Evolutionary conservation across 805 yeast genomes (phyloP).

Genomic region (Blastobotrys parvus): DNA sequence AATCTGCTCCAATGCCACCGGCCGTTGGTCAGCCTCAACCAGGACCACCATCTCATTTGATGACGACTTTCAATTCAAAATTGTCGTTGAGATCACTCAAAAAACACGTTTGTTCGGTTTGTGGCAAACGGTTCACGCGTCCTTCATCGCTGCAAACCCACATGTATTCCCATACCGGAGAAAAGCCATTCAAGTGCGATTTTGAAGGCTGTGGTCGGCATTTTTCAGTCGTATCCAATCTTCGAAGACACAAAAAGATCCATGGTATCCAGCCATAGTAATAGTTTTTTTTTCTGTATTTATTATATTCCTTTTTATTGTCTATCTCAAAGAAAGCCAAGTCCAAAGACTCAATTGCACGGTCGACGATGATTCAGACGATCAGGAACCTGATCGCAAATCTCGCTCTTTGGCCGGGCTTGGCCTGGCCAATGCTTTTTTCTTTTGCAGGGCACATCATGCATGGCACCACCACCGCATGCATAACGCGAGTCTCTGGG

Average conservation of each 20-base stretch:
- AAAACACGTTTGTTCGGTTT: slow-evolving; percentile 37
- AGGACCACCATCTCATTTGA: slow-evolving; percentile 18
- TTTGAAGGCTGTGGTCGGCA: slow-evolving; percentile 61
- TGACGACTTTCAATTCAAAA: slow-evolving; percentile 20
- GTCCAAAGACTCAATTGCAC: too few relatives aligned
- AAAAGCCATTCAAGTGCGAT: slow-evolving; percentile 60
- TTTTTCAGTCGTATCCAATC: slow-evolving; percentile 73
- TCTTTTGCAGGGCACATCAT: too few relatives aligned
- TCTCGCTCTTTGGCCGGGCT: too few relatives aligned
- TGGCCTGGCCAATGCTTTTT: too few relatives aligned
- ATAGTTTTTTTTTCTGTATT: background rate
- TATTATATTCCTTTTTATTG: too few relatives aligned
- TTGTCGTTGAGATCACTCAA: slow-evolving; percentile 14
- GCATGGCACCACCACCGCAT: too few relatives aligned
- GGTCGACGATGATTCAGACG: too few relatives aligned
- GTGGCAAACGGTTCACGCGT: slow-evolving; percentile 73
- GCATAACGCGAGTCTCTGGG: too few relatives aligned
- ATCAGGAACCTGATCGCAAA: too few relatives aligned
- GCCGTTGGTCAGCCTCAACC: slow-evolving; percentile 4
- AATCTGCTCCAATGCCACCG: slow-evolving; percentile 3
- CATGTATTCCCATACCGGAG: slow-evolving; percentile 74
- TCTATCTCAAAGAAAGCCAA: too few relatives aligned
- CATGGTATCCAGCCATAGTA: slow-evolving; percentile 32
- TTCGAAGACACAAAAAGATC: slow-evolving; percentile 72
- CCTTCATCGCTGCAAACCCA: slow-evolving; percentile 81